Conservation (phyloP, 768 basidiomycete species). For the Boletus pseudo-olivaceus region DNA sequence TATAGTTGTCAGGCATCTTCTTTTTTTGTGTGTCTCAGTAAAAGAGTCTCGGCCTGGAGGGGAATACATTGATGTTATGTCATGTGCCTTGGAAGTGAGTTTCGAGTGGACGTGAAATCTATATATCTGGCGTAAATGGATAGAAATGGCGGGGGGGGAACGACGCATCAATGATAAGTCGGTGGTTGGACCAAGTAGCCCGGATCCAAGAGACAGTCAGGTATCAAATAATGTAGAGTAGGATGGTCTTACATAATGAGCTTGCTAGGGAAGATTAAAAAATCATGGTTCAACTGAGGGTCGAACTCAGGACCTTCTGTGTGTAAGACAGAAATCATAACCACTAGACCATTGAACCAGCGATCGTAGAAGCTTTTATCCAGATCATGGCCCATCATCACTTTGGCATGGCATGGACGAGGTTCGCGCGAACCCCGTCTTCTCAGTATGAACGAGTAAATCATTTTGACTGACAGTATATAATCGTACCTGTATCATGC, state of each 20-base stretch:
- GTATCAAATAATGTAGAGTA: too few relatives aligned
- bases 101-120: not conserved
- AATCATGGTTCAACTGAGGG: slow-evolving; percentile 44
- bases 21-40: not conserved
- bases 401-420: not conserved
- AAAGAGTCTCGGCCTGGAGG: too few relatives aligned
- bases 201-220: too few relatives aligned
- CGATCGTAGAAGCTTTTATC: rapidly evolving
- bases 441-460: too few relatives aligned
- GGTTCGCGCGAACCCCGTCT: too few relatives aligned
- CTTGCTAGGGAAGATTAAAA: slow-evolving; percentile 3
- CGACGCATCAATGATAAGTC: too few relatives aligned
- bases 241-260: not conserved
- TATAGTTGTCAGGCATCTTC: not conserved
- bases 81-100: not conserved
- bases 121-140: not conserved
- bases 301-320: slow-evolving; percentile 40
- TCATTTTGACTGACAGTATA: too few relatives aligned
- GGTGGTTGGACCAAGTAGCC: not conserved
- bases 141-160: too few relatives aligned
- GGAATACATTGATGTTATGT: not conserved
- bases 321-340: slow-evolving; percentile 55
- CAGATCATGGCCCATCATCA: not conserved
- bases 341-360: slow-evolving; percentile 57
- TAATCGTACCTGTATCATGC: too few relatives aligned